These are phyloP conservation scores for Polychaeton citri DNA, from an alignment of 2,329 filamentous ascomycete species.

Conservation along the genomic window DNA sequence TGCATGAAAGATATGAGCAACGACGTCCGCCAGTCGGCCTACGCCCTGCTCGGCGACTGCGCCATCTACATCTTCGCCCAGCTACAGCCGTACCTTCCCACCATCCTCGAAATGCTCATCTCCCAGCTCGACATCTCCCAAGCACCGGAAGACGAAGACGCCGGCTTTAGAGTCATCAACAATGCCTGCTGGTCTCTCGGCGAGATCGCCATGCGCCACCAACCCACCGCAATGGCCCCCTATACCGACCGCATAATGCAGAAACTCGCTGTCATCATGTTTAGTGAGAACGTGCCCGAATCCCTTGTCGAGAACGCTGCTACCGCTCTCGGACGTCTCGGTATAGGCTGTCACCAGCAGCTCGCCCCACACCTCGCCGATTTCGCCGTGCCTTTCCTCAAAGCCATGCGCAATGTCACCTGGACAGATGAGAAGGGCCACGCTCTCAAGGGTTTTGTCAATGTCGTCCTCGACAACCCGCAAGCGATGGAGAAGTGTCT, in stretches of 20 bases:
- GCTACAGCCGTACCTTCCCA: constrained; percentile 58
- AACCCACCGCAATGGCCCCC: constrained; percentile 56
- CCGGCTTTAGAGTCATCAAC: constrained; percentile 84
- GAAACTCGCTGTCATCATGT: constrained; percentile 68
- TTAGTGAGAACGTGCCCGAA: constrained; percentile 70
- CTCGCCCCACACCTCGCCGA: constrained; percentile 66
- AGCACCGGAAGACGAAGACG: constrained; percentile 67
- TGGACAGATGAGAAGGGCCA: constrained; percentile 90
- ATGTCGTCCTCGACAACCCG: constrained; percentile 74
- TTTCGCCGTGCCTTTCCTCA: constrained; percentile 72
- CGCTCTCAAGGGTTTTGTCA: constrained; percentile 80
- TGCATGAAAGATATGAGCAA: constrained; percentile 87
- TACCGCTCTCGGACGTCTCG: constrained; percentile 79
- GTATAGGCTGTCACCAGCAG: constrained; percentile 61
- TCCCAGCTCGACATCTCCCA: constrained; percentile 63
- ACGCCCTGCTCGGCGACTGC: constrained; percentile 86
- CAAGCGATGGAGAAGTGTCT: constrained; percentile 82
- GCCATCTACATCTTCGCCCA: constrained; percentile 83
- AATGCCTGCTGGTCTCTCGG: constrained; percentile 96
- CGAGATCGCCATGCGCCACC: constrained; percentile 74
- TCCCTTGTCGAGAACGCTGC: constrained; percentile 89
- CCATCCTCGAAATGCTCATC: constrained; percentile 68
- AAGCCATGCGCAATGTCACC: constrained; percentile 69
- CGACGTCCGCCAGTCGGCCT: constrained; percentile 91
- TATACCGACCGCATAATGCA: constrained; percentile 67